Conservation (phyloP, 805 yeast species). For the Saccharomycopsis synnaedendra region DNA sequence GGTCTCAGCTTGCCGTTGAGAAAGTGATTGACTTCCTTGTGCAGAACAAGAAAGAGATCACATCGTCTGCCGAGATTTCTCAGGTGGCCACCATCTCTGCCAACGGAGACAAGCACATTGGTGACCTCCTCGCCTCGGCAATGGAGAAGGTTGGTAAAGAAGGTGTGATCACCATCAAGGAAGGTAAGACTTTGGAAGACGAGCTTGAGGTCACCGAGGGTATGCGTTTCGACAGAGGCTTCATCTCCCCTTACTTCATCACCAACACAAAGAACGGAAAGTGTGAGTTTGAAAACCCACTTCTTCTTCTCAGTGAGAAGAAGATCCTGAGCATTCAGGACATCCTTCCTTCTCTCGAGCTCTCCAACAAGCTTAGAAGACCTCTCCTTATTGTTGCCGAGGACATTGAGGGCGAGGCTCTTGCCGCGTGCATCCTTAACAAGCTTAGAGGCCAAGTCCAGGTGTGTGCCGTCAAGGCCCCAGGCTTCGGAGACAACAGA, state of each 20-base stretch:
- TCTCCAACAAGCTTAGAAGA: constrained; percentile 86
- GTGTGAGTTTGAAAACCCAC: constrained; percentile 91
- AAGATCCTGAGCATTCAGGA: constrained; percentile 85
- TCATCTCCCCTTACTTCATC: constrained; percentile 92
- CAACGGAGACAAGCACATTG: constrained; percentile 90
- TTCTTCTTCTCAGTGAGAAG: constrained; percentile 82
- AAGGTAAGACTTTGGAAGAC: constrained; percentile 94
- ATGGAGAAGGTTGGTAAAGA: constrained; percentile 99
- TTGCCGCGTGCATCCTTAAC: constrained; percentile 95
- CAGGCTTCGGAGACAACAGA: constrained; percentile 99
- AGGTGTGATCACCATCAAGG: constrained; percentile 96
- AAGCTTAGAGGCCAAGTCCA: constrained; percentile 97
- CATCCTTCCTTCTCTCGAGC: constrained; percentile 83
- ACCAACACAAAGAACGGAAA: constrained; percentile 88
- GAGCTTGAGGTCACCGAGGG: constrained; percentile 97
- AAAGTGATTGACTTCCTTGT: constrained; percentile 81
- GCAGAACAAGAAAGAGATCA: constrained; percentile 80
- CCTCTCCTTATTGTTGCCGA: constrained; percentile 91
- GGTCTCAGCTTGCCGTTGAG: constrained; percentile 94
- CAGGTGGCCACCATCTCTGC: constrained; percentile 98
- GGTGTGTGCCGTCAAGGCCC: constrained; percentile 95
- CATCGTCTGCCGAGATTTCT: constrained; percentile 89
- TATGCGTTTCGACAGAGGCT: constrained; percentile 97
- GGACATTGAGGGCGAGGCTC: constrained; percentile 95
- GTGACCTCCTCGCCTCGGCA: constrained; percentile 82